Base-by-base conservation (phyloP, 2,329 filamentous ascomycete genomes). In the Sporothrix schenckii region DNA sequence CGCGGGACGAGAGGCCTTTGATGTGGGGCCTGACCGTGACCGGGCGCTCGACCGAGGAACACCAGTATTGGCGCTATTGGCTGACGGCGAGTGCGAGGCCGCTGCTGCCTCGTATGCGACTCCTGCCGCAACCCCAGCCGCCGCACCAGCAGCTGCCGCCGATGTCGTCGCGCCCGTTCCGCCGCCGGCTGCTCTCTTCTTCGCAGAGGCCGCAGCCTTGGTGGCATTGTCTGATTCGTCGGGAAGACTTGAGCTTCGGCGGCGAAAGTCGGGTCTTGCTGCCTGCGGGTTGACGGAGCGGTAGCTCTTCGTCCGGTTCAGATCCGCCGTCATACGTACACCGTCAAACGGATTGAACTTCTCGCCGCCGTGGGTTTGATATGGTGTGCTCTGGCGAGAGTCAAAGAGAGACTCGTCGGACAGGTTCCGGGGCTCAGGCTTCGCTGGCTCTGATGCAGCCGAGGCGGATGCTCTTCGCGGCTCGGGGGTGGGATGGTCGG, bases 271-370 rank as follows among this genome's bases (percentile, higher is more conserved):
- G 5, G 75, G 73, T 4, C 70, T 69, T 5, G 74, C 70, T 7
- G 74, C 71, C 4, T 74, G 65, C 1, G 66, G 41, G 2, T 74
- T 73, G 9, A 77, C 73, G 44, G 82, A 80, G 47, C 83, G 81
- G 21, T 81, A 81, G 76, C 83, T 86, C 72, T 80, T 81, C 4
- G 83, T 79, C n/a, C 84, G 80, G 63, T 79, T 78, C n/a, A 84
- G 70, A 11, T 77, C 77, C 34, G 80, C 74, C 11, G 80, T 75
- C 7, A 53, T 47, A 7, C 56, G 58, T 4, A 71, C 72, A 7
- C 81, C 83, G 58, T 87, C 86, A 71, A 87, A 88, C 0, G 86
- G 83, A 60, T 87, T 84, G 4, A 86, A 84, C 78, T 85, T 89
- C 76, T 89, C 88, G 47, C 87, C 86, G 14, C 85, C 82, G 44